Evolutionary conservation across 2,329 filamentous ascomycete species (phyloP).

Genomic region (Aspergillus sp.): DNA sequence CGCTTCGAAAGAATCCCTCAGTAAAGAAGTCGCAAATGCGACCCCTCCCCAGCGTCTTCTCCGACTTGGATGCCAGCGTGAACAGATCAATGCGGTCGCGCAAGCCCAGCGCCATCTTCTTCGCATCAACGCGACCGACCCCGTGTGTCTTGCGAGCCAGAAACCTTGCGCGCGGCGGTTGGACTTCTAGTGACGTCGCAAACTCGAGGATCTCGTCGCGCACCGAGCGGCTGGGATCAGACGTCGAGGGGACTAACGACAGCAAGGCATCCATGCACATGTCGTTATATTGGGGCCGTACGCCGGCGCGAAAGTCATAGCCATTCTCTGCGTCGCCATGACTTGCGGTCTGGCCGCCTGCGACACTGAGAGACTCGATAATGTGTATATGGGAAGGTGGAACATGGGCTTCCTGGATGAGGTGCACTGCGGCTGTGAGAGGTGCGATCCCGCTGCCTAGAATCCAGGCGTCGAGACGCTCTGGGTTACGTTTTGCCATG

Average conservation of each 20-base stretch:
- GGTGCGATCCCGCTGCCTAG: slow-evolving; percentile 38
- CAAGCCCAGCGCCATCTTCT: slow-evolving; percentile 11
- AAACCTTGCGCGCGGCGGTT: slow-evolving; percentile 14
- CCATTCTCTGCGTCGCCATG: slow-evolving; percentile 31
- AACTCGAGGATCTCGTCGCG: slow-evolving; percentile 20
- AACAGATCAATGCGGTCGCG: slow-evolving; percentile 22
- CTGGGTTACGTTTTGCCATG: slow-evolving; percentile 22
- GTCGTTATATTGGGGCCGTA: slow-evolving; percentile 35
- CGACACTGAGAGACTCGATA: slow-evolving; percentile 29
- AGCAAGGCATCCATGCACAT: slow-evolving; percentile 36
- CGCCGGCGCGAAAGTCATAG: slow-evolving; percentile 37
- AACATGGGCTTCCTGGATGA: slow-evolving; percentile 36
- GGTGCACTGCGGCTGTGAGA: slow-evolving; percentile 36
- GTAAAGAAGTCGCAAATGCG: slow-evolving; percentile 18
- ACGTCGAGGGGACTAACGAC: slow-evolving; percentile 28
- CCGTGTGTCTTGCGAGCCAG: slow-evolving; percentile 9
- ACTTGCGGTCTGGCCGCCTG: slow-evolving; percentile 32
- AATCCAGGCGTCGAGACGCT: slow-evolving; percentile 32
- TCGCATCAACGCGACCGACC: slow-evolving; percentile 6
- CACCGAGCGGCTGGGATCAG: slow-evolving; percentile 12
- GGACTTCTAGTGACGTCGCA: neutral
- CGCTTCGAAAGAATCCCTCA: slow-evolving; percentile 24
- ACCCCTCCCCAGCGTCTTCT: slow-evolving; percentile 17
- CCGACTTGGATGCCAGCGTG: slow-evolving; percentile 15
- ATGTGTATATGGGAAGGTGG: slow-evolving; percentile 35